phyloP scores from a whole-genome alignment of 2,329 filamentous ascomycete species.

The Cladosporium cucumerinum region DNA sequence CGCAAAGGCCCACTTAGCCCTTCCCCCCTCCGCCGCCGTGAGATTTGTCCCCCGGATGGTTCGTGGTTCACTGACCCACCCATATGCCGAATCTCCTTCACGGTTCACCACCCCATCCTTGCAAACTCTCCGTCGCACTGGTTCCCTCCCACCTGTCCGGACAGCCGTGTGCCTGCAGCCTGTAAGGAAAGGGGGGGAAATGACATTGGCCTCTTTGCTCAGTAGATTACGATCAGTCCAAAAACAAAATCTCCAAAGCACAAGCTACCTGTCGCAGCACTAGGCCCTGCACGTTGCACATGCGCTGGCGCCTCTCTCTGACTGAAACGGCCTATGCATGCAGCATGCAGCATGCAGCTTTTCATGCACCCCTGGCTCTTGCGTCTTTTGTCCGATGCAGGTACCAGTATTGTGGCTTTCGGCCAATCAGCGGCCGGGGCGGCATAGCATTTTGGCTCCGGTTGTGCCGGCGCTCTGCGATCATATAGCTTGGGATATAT shows the following conservation, averaged over 20 bases:
- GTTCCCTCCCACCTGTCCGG: not conserved
- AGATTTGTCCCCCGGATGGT: conserved; percentile 8
- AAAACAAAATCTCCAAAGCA: not conserved
- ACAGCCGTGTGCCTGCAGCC: not conserved
- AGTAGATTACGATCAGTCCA: not conserved
- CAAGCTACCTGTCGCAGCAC: not conserved
- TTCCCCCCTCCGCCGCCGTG: not conserved
- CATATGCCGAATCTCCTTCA: not conserved
- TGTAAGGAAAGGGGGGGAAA: not conserved
- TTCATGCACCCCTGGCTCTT: conserved; percentile 5
- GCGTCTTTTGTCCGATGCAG: conserved; percentile 5
- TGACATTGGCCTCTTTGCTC: not conserved
- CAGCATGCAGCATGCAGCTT: not conserved
- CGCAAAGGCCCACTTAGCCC: not conserved
- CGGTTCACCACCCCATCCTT: not conserved
- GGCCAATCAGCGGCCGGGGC: not conserved
- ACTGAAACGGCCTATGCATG: conserved; percentile 3
- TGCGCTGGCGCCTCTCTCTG: not conserved
- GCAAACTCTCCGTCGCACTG: not conserved
- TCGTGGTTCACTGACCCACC: not conserved
- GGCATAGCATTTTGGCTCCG: not conserved
- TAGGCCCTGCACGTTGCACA: not conserved
- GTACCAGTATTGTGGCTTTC: not conserved
- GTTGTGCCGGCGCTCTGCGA: not conserved
- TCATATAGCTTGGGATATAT: not conserved